These are phyloP conservation scores for Boletus coccyginus DNA, from an alignment of 768 basidiomycete genomes.

Conservation along the genomic window DNA sequence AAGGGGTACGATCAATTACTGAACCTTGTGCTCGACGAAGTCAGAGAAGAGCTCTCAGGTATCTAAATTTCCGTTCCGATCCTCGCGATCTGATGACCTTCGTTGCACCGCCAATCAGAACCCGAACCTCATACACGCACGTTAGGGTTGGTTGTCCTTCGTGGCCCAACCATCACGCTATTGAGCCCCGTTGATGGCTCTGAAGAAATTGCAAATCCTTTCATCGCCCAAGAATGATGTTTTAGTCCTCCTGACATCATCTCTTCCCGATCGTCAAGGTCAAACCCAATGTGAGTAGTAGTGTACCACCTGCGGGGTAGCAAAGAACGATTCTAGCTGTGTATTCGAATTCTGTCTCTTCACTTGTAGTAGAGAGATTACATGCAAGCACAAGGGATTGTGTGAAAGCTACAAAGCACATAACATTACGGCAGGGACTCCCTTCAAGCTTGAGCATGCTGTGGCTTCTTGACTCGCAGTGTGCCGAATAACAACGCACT, in stretches of 20 bases:
- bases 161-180: slow-evolving; percentile 92
- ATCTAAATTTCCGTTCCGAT: slow-evolving; percentile 20
- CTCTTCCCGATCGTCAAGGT: neutral
- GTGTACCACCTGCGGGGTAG: neutral
- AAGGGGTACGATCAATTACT: slow-evolving; percentile 97
- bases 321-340: neutral
- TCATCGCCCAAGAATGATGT: slow-evolving; percentile 60
- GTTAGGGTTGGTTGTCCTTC: slow-evolving; percentile 84
- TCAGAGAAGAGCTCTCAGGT: slow-evolving; percentile 81
- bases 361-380: slow-evolving; percentile 14
- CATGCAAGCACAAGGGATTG: slow-evolving; percentile 13
- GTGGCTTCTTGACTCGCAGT: neutral
- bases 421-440: neutral
- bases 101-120: slow-evolving; percentile 37
- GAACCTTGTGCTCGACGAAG: slow-evolving; percentile 96
- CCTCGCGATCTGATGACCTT: slow-evolving; percentile 9
- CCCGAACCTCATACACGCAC: slow-evolving; percentile 60
- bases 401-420: neutral
- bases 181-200: slow-evolving; percentile 94
- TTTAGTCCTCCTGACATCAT: neutral
- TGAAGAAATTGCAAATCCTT: slow-evolving; percentile 92
- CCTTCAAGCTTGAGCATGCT: neutral
- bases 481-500: neutral
- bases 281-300: neutral
- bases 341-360: slow-evolving; percentile 10